Percentiles rank a stretch among this genome's conserved stretches.
Evolutionary conservation across 164 flowering plant species (phyloP).

Genomic region (Santalum album): DNA sequence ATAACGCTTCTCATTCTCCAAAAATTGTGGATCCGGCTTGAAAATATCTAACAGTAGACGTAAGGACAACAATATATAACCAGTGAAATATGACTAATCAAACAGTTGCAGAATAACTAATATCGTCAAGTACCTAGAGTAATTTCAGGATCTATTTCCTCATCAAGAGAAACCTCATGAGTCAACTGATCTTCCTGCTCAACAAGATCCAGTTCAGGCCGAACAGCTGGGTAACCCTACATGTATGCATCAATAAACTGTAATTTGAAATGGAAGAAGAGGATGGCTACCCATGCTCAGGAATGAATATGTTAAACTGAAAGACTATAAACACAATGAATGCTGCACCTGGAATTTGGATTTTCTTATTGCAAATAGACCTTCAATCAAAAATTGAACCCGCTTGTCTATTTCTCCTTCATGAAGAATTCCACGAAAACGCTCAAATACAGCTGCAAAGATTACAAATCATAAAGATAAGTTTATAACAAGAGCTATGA

Average conservation of each 20-base stretch:
- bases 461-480: slow-evolving; percentile 4
- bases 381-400: slow-evolving; percentile 93
- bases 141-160: slow-evolving; percentile 66
- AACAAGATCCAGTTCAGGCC: slow-evolving; percentile 89
- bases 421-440: slow-evolving; percentile 94
- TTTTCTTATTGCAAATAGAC: slow-evolving; percentile 87
- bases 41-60: slow-evolving; percentile 59
- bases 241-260: neutral
- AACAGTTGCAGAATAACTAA: no score
- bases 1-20: slow-evolving; percentile 61
- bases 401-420: slow-evolving; percentile 96
- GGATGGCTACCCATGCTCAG: no score
- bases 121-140: slow-evolving; percentile 53
- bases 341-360: slow-evolving; percentile 80
- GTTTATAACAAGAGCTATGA: neutral
- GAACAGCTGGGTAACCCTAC: slow-evolving; percentile 87
- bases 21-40: slow-evolving; percentile 51
- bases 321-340: neutral
- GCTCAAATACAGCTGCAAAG: slow-evolving; percentile 75
- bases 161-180: slow-evolving; percentile 79
- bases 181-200: slow-evolving; percentile 87
- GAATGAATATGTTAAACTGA: neutral
- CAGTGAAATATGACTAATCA: no score
- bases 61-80: neutral
- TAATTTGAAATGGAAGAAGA: neutral